phyloP scores from a whole-genome alignment of 2,329 filamentous ascomycete genomes.

The Aureobasidium pullulans region DNA sequence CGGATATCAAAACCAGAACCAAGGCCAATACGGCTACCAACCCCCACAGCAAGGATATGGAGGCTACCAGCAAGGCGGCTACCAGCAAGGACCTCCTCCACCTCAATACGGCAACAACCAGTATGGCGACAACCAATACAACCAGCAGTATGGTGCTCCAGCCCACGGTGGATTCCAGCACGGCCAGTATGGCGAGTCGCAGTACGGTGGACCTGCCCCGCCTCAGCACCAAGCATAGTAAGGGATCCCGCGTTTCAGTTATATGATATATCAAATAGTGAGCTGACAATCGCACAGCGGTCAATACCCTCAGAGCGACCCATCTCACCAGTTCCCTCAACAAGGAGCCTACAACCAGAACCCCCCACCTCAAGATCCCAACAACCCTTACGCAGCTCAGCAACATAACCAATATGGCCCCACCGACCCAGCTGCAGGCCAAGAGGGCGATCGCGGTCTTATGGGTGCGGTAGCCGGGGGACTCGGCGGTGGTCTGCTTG shows the following conservation, averaged over 20 bases:
- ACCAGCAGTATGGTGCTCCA: slow-evolving; percentile 31
- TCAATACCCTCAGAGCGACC: slow-evolving; percentile 23
- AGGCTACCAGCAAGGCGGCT: slow-evolving; percentile 17
- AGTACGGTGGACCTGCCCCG: slow-evolving; percentile 27
- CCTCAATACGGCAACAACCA: slow-evolving; percentile 16
- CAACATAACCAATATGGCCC: slow-evolving; percentile 33
- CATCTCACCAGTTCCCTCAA: slow-evolving; percentile 25
- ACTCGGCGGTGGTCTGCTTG: slow-evolving; percentile 49
- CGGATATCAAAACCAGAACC: slow-evolving; percentile 33
- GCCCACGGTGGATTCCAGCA: slow-evolving; percentile 44
- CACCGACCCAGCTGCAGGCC: slow-evolving; percentile 38
- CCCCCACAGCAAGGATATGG: slow-evolving; percentile 14
- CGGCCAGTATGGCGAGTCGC: slow-evolving; percentile 28
- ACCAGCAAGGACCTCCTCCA: slow-evolving; percentile 1
- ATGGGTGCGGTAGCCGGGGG: slow-evolving; percentile 51
- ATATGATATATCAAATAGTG: slow-evolving; percentile 20
- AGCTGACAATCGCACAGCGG: slow-evolving; percentile 15
- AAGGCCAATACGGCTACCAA: slow-evolving; percentile 9
- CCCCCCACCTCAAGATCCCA: slow-evolving; percentile 29
- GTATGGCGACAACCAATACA: slow-evolving; percentile 19
- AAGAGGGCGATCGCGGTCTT: slow-evolving; percentile 50
- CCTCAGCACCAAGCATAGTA: slow-evolving; percentile 26
- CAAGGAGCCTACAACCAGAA: slow-evolving; percentile 33
- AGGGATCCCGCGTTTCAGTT: slow-evolving; percentile 20
- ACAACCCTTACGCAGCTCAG: slow-evolving; percentile 29